Evolutionary conservation across 305 asterid genomes (phyloP).

Genomic region (Fraxinus xanthoxyloides): DNA sequence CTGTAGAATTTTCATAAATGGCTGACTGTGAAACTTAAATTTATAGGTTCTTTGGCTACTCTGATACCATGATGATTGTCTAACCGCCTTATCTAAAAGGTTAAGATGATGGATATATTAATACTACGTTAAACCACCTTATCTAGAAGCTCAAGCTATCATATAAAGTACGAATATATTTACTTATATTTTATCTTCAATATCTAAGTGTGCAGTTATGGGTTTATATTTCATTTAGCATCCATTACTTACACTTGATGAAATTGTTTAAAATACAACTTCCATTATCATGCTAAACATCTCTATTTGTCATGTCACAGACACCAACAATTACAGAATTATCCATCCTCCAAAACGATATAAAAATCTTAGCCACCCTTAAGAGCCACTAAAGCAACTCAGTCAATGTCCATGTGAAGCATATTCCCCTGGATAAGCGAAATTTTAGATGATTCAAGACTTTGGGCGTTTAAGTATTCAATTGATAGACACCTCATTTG

Average conservation of each 20-base stretch:
- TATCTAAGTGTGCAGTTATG: background rate
- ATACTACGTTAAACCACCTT: background rate
- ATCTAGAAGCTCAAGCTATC: background rate
- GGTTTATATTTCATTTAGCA: background rate
- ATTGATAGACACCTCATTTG: background rate
- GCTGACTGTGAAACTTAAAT: background rate
- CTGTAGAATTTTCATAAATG: background rate
- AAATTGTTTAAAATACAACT: background rate
- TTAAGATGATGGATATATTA: background rate
- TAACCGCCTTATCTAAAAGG: background rate
- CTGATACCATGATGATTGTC: background rate
- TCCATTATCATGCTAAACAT: background rate
- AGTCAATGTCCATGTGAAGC: background rate
- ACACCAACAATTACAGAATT: background rate
- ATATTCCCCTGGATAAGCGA: background rate
- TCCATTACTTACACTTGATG: background rate
- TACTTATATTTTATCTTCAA: background rate
- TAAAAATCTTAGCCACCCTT: background rate
- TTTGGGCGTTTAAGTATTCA: background rate
- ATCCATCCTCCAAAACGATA: background rate
- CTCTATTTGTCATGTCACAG: background rate
- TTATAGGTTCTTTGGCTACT: background rate
- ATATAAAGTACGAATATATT: background rate
- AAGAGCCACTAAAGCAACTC: background rate
- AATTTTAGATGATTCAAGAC: background rate